These are phyloP conservation scores for Plantago ovata DNA, from an alignment of 257 asterid genomes.

Conservation along the genomic window DNA sequence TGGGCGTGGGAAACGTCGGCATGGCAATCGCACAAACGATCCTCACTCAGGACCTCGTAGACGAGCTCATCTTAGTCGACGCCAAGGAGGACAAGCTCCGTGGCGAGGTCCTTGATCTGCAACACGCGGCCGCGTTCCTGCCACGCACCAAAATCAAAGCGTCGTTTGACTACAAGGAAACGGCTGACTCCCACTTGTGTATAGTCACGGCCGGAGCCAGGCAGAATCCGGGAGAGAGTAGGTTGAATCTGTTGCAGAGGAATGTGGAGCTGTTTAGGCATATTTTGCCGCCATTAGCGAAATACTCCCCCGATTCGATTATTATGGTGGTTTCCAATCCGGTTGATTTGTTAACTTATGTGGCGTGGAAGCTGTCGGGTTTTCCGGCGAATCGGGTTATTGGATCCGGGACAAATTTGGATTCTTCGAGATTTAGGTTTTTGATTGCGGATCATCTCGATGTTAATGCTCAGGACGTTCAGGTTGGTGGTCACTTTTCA, in stretches of 20 bases:
- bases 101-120: conserved; percentile 89
- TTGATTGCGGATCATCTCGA: conserved; percentile 84
- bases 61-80: conserved; percentile 75
- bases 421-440: conserved; percentile 75
- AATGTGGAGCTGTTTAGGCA: conserved; percentile 47
- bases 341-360: conserved; percentile 70
- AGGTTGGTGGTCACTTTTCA: conserved; percentile 40
- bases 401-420: conserved; percentile 90
- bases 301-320: conserved; percentile 51
- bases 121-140: conserved; percentile 88
- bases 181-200: conserved; percentile 69
- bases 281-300: conserved; percentile 73
- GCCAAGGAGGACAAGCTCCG: conserved; percentile 68
- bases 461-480: conserved; percentile 90
- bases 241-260: conserved; percentile 67
- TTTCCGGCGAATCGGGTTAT: conserved; percentile 69
- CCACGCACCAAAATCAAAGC: conserved; percentile 76
- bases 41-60: conserved; percentile 79
- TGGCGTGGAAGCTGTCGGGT: conserved; percentile 83
- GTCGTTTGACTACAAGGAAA: conserved; percentile 50
- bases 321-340: conserved; percentile 80
- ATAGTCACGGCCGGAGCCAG: conserved; percentile 88
- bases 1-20: conserved; percentile 89
- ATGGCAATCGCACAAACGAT: conserved; percentile 96
- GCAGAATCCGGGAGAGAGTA: conserved; percentile 72